Evolutionary conservation across 2,329 filamentous ascomycete genomes (phyloP), one percentile per base, ranked within the genome.

Genomic region (Fusarium acutatum): DNA sequence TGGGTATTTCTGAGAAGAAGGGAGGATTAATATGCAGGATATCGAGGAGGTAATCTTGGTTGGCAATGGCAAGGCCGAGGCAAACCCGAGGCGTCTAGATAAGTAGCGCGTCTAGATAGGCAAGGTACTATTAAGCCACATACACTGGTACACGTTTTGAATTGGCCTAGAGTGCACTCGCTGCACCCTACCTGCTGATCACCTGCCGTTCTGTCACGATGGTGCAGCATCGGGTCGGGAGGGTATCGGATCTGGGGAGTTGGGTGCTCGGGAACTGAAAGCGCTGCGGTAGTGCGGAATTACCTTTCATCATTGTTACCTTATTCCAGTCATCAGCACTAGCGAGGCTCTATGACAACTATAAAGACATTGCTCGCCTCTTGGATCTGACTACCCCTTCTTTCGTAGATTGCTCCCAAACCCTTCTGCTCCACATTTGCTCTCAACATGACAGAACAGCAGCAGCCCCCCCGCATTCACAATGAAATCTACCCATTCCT

Each of bases 261-360:
- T 40, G 13, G 8, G 38, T n/a, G 20, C 8, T n/a, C 15, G 7
- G 15, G 15, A 49, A 26, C n/a, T 43, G 14, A 7, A 20, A 6
- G 18, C 17, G 11, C 38, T 10, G 13, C 12, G 38, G 14, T n/a
- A n/a, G n/a, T n/a, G 15, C 40, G 15, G 11, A 6, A 22, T 3
- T 22, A 7, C 15, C 7, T 32, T 6, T 18, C 5, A 8, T n/a
- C 11, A 18, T 9, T n/a, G 1, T 9, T 24, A 14, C 24, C 18
- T 40, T 3, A 24, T 10, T 18, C 3, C 2, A 7, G 28, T 3
- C 14, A 2, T 32, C 6, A 24, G 30, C 11, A 24, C 22, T 9
- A 14, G 7, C 9, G 6, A 30, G 12, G 7, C 3, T 18, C 4
- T 18, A 1, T 4, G 2, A 0, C 2, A 32, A 18, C 11, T 32